Evolutionary conservation across 2,329 filamentous ascomycete genomes (phyloP).

Genomic region (Sclerotinia subarctica): DNA sequence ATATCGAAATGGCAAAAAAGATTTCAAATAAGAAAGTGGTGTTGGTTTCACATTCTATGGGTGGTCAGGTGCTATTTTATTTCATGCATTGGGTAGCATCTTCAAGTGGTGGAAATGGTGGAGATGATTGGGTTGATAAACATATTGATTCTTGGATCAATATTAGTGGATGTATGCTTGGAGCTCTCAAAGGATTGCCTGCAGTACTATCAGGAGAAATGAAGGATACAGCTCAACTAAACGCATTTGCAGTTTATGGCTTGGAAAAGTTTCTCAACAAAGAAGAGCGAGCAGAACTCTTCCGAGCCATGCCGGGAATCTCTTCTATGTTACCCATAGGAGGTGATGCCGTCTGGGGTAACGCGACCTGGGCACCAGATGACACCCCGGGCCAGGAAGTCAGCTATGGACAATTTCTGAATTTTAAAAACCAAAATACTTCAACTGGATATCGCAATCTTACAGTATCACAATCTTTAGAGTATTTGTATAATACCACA

Average conservation of each 20-base stretch:
- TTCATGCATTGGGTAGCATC: conserved; percentile 76
- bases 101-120: conserved; percentile 73
- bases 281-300: conserved; percentile 87
- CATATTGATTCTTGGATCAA: conserved; percentile 97
- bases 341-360: conserved; percentile 93
- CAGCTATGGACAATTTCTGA: conserved; percentile 78
- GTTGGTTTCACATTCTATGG: conserved; percentile 94
- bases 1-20: conserved; percentile 81
- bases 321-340: conserved; percentile 96
- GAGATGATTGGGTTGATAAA: conserved; percentile 82
- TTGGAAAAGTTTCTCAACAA: conserved; percentile 92
- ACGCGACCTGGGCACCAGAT: conserved; percentile 81
- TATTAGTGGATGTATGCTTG: conserved; percentile 96
- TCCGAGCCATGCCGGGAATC: conserved; percentile 94
- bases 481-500: conserved; percentile 72
- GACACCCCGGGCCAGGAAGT: conserved; percentile 70
- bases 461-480: conserved; percentile 72
- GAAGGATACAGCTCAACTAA: conserved; percentile 96
- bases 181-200: conserved; percentile 84
- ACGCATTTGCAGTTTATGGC: conserved; percentile 93
- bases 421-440: conserved; percentile 70
- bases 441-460: conserved; percentile 69
- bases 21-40: conserved; percentile 76
- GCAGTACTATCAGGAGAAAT: conserved; percentile 94
- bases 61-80: conserved; percentile 88